phyloP scores from a whole-genome alignment of 106 monocot species.

The Xerophyta viscosa region DNA sequence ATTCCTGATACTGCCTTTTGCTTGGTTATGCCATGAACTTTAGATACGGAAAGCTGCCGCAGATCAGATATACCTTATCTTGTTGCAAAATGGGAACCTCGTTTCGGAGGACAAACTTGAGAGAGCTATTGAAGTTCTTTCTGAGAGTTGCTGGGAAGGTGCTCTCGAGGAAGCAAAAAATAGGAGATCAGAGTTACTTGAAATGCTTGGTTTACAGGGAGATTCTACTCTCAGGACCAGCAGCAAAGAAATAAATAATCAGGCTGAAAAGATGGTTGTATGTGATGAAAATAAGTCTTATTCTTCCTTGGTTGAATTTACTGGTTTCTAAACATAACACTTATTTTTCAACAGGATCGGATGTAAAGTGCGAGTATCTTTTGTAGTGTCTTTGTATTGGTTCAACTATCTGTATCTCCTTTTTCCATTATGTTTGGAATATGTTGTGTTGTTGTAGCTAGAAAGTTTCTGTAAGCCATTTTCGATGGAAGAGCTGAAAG shows the following conservation, averaged over 20 bases:
- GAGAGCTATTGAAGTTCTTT: constrained; percentile 55
- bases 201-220: constrained; percentile 34
- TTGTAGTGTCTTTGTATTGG: no score
- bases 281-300: constrained; percentile 83
- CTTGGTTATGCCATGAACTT: background rate
- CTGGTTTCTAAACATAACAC: constrained; percentile 75
- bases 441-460: no score
- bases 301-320: constrained; percentile 72
- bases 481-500: no score
- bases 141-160: constrained; percentile 89
- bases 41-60: constrained; percentile 82
- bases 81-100: constrained; percentile 54
- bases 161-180: constrained; percentile 47
- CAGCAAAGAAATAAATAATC: constrained; percentile 1
- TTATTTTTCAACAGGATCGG: no score
- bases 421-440: no score
- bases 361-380: no score
- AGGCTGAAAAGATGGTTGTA: background rate
- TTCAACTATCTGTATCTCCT: no score
- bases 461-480: no score
- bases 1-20: no score
- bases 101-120: constrained; percentile 34
- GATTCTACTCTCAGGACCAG: background rate
- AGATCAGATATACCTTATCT: constrained; percentile 88
- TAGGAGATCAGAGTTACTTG: constrained; percentile 29